Percentiles rank a stretch among this genome's conserved stretches.
These are phyloP conservation scores for Pinus taeda DNA, from an alignment of 75 land plant genomes.

Conservation along the genomic window DNA sequence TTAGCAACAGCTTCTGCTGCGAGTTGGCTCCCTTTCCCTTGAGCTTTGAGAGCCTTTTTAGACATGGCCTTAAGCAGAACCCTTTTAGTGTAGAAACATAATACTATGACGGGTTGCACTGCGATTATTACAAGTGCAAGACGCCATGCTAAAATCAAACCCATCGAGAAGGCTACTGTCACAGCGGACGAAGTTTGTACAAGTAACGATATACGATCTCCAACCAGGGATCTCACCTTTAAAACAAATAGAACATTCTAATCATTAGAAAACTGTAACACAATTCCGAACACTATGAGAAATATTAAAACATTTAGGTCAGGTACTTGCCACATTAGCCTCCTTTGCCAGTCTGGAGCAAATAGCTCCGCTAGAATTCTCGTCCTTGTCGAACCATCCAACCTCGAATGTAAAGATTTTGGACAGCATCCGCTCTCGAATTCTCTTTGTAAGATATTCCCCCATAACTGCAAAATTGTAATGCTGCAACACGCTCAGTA, in stretches of 20 bases:
- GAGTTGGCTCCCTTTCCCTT: slow-evolving; percentile 64
- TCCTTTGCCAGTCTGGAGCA: slow-evolving; percentile 60
- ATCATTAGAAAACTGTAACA: background rate
- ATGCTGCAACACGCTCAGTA: slow-evolving; percentile 51
- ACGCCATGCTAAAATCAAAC: slow-evolving; percentile 73
- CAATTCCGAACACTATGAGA: background rate
- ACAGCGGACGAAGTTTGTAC: slow-evolving; percentile 69
- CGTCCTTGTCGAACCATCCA: slow-evolving; percentile 81
- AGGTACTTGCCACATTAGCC: slow-evolving; percentile 54
- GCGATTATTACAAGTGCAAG: slow-evolving; percentile 83
- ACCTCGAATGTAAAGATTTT: slow-evolving; percentile 68
- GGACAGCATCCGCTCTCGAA: slow-evolving; percentile 55
- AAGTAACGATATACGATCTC: slow-evolving; percentile 65
- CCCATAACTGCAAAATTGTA: slow-evolving; percentile 74
- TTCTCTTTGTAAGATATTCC: slow-evolving; percentile 58
- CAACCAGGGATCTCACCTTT: slow-evolving; percentile 71
- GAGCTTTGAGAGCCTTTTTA: slow-evolving; percentile 43
- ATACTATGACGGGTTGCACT: slow-evolving; percentile 65
- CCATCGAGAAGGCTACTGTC: slow-evolving; percentile 51
- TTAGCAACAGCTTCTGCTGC: slow-evolving; percentile 80
- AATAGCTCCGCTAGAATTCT: slow-evolving; percentile 65
- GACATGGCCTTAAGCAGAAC: slow-evolving; percentile 65
- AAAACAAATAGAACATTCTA: background rate
- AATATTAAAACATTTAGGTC: background rate
- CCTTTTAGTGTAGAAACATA: slow-evolving; percentile 49